Evolutionary conservation across 73 alveolate species (phyloP).

Genomic region (Symbiodinium natans): DNA sequence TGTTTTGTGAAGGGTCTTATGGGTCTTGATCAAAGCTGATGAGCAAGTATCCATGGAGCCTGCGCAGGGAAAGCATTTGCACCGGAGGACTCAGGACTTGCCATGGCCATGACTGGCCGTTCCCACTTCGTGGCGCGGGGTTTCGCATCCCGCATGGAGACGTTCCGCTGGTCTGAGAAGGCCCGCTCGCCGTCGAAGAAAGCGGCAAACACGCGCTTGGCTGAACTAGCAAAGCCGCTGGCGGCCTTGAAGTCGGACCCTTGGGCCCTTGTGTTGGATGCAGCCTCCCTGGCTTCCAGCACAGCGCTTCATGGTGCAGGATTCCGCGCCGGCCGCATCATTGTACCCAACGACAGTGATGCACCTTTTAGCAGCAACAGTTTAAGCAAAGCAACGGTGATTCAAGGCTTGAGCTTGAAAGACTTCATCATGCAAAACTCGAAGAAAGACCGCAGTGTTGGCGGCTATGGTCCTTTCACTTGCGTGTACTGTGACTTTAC

Average conservation of each 20-base stretch:
- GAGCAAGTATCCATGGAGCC: too few species aligned
- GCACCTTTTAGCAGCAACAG: conserved; percentile 18
- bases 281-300: conserved; percentile 80
- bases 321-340: conserved; percentile 37
- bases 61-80: too few species aligned
- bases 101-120: too few species aligned
- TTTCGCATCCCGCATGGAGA: conserved; percentile 40
- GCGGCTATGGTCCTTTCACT: conserved; percentile 47
- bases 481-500: conserved; percentile 58
- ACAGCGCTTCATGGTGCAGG: conserved; percentile 31
- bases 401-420: conserved; percentile 43
- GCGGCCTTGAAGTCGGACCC: background rate
- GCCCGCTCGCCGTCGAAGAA: conserved; percentile 42
- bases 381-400: conserved; percentile 12
- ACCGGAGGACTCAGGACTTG: too few species aligned
- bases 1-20: too few species aligned
- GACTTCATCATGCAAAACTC: conserved; percentile 14
- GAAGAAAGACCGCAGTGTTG: background rate
- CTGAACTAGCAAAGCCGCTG: conserved; percentile 13
- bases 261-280: conserved; percentile 89
- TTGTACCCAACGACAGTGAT: conserved; percentile 73
- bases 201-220: conserved; percentile 34
- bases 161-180: conserved; percentile 59
- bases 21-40: too few species aligned
- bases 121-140: background rate